phyloP scores from a whole-genome alignment of 169 alveolate genomes.

The Plasmodium gaboni region DNA sequence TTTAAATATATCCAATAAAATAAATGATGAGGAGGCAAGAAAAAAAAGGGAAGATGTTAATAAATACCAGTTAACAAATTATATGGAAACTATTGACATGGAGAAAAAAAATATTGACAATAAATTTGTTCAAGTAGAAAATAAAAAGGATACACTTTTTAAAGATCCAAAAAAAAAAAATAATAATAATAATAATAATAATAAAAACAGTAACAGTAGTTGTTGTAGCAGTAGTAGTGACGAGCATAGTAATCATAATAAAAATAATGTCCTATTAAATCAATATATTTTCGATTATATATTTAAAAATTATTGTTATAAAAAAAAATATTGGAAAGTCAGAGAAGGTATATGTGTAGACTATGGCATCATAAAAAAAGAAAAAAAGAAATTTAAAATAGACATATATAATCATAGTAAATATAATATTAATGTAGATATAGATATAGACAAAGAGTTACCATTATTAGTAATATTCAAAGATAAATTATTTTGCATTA shows the following conservation, averaged over 20 bases:
- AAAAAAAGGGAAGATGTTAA: slow-evolving; percentile 1
- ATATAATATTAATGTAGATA: slow-evolving; percentile 52
- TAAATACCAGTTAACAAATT: slow-evolving; percentile 22
- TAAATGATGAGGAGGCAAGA: background rate
- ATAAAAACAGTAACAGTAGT: background rate
- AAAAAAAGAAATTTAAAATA: slow-evolving; percentile 38
- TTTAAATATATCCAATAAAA: no score
- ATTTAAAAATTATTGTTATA: slow-evolving; percentile 70
- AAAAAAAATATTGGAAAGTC: slow-evolving; percentile 46
- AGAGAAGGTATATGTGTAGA: slow-evolving; percentile 27
- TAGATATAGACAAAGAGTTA: slow-evolving; percentile 31
- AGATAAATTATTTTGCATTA: slow-evolving; percentile 61
- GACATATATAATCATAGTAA: slow-evolving; percentile 61
- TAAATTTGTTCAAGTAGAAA: background rate
- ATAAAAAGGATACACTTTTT: no score
- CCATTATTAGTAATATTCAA: slow-evolving; percentile 42
- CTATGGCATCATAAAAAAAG: slow-evolving; percentile 22
- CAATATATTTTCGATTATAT: slow-evolving; percentile 46
- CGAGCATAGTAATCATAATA: background rate
- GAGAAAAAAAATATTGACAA: background rate
- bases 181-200: background rate
- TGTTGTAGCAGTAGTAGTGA: background rate
- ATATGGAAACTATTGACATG: slow-evolving; percentile 13
- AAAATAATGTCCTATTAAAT: slow-evolving; percentile 7
- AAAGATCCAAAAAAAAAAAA: background rate